These are phyloP conservation scores for Colletotrichum sp. DNA, from an alignment of 2,329 filamentous ascomycete species.

Conservation along the genomic window DNA sequence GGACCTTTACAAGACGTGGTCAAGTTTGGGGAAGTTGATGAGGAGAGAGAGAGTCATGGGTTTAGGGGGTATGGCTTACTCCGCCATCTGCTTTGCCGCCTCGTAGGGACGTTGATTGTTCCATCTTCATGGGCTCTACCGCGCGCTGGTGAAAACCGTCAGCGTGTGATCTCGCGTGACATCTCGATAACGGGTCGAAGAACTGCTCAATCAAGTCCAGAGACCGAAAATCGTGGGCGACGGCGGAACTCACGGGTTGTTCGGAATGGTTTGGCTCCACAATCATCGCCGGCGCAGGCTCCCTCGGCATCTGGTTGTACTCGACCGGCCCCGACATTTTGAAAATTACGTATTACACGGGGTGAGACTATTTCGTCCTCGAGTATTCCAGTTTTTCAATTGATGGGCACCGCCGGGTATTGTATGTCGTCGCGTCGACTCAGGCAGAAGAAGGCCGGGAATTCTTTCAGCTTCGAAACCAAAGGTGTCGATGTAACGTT, in stretches of 20 bases:
- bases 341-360: neutral
- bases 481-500: neutral
- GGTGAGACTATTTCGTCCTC: neutral
- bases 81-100: conserved; percentile 38
- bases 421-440: neutral
- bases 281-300: conserved; percentile 35
- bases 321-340: conserved; percentile 12
- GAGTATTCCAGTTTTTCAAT: neutral
- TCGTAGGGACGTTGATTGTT: conserved; percentile 32
- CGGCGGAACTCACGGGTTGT: conserved; percentile 36
- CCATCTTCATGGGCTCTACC: conserved; percentile 38
- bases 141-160: conserved; percentile 29
- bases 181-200: neutral
- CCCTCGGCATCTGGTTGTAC: conserved; percentile 33
- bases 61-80: conserved; percentile 29
- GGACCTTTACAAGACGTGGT: neutral
- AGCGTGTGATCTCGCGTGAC: neutral
- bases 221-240: neutral
- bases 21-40: neutral
- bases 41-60: neutral
- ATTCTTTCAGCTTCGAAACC: neutral
- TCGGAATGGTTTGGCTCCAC: conserved; percentile 32
- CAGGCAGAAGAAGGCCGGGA: neutral
- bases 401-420: neutral
- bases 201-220: neutral